These are phyloP conservation scores for Pleochaeta shiraiana DNA, from an alignment of 2,329 filamentous ascomycete genomes.

Conservation along the genomic window DNA sequence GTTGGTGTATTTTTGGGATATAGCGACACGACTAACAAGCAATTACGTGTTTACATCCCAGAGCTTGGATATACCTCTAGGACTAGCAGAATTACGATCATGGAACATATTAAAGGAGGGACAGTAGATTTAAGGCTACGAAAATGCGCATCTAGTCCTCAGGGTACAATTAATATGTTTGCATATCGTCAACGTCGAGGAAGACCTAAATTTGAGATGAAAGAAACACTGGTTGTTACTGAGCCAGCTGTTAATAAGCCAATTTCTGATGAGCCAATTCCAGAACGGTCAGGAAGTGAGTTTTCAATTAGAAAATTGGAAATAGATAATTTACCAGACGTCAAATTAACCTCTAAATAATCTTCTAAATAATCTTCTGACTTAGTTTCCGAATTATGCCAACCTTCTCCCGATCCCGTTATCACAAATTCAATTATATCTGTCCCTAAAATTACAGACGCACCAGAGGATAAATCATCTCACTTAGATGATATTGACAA, in stretches of 20 bases:
- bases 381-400: neutral
- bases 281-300: neutral
- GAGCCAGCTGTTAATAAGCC: neutral
- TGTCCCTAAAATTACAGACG: neutral
- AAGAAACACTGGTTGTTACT: neutral
- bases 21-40: neutral
- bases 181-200: neutral
- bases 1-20: neutral
- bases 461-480: neutral
- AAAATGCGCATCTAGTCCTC: neutral
- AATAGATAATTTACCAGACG: neutral
- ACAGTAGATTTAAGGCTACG: neutral
- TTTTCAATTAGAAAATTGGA: neutral
- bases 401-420: neutral
- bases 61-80: neutral
- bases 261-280: neutral
- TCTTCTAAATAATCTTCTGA: neutral
- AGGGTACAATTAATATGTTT: neutral
- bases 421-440: neutral
- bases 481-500: neutral
- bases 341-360: neutral
- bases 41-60: slow-evolving; percentile 1
- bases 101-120: neutral
- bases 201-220: neutral
- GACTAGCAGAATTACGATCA: neutral